Base-by-base conservation (phyloP, 1,139 yeast genomes). In the Yamadazyma taylorii region DNA sequence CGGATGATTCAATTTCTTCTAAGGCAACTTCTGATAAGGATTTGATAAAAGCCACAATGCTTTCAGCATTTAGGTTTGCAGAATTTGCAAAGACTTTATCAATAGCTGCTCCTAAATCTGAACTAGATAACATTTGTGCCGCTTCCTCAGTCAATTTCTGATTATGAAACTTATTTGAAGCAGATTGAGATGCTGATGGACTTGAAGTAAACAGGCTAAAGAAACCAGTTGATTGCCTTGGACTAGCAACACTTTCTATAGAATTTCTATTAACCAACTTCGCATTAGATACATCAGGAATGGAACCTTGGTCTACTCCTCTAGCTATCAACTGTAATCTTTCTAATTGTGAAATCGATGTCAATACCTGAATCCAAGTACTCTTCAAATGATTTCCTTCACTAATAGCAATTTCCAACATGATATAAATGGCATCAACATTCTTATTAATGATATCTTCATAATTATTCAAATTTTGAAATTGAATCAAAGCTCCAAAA, bases 1-100 rank as follows among this genome's bases (percentile, higher is more conserved):
- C 92, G 1, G 96, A 85, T 1, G 95, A 85, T 48, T 86, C 90
- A 42, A 92, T 88, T 59, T 94, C 99, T 53, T 90, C 97, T 32
- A 81, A 68, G 0, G 96, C 85, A 17, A 94, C 96, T 43, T 80
- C 85, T 6, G 95, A 81, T 44, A 94, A 69, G 0, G 97, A 96
- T 38, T 73, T 79, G 30, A 94, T 95, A 63, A 94, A 92, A 41
- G 81, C 85, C 36, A 86, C 80, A 41, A 94, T 92, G 9, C 92
- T 94, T 35, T 78, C 82, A 40, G 96, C 96, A 19, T 82, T 74
- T 45, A 94, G 74, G 36, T 78, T 77, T 3, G 92, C 78, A 56
- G 95, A 86, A 53, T 85, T 86, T 1, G 95, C 81, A 55, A 88
- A 92, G 2, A 94, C 84, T 53, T 79, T 83, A 59, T 94, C 98